phyloP scores from a whole-genome alignment of 306 rosid species.

The Ceratonia siliqua region DNA sequence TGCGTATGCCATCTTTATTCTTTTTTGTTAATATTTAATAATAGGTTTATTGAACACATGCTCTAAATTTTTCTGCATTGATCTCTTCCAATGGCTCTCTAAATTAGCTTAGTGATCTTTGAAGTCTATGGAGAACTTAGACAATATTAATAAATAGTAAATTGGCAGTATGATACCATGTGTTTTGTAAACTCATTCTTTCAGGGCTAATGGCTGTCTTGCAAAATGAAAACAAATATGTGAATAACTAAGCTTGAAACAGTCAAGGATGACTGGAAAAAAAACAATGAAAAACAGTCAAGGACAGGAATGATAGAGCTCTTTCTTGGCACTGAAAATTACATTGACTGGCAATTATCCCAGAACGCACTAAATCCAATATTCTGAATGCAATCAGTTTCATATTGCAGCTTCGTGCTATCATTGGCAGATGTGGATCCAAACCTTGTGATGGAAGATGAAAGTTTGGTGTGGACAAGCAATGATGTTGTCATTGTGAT shows the following conservation, averaged over 20 bases:
- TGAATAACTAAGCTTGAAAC: conserved; percentile 1
- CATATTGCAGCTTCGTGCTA: conserved; percentile 72
- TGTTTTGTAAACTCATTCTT: neutral
- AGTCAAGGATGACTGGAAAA: neutral
- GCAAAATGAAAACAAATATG: conserved; percentile 19
- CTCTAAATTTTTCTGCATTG: conserved; percentile 12
- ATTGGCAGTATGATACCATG: conserved; percentile 11
- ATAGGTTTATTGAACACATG: conserved; percentile 6
- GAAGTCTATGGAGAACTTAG: conserved; percentile 15
- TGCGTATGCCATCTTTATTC: conserved; percentile 50
- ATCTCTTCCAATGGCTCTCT: conserved; percentile 20
- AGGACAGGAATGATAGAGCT: conserved; percentile 18
- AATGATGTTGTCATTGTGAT: conserved; percentile 92
- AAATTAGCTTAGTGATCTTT: conserved; percentile 2
- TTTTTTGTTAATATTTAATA: conserved; percentile 1
- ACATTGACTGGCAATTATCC: neutral
- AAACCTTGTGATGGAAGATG: conserved; percentile 92
- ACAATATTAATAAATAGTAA: conserved; percentile 20
- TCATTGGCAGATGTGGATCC: conserved; percentile 96
- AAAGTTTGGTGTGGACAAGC: conserved; percentile 91
- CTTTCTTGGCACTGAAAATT: neutral
- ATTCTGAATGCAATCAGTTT: conserved; percentile 27
- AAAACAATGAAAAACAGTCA: neutral
- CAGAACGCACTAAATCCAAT: neutral
- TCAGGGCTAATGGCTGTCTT: neutral